Base-by-base conservation (phyloP, 208 protist species). In the Wallacemonas sp. region DNA sequence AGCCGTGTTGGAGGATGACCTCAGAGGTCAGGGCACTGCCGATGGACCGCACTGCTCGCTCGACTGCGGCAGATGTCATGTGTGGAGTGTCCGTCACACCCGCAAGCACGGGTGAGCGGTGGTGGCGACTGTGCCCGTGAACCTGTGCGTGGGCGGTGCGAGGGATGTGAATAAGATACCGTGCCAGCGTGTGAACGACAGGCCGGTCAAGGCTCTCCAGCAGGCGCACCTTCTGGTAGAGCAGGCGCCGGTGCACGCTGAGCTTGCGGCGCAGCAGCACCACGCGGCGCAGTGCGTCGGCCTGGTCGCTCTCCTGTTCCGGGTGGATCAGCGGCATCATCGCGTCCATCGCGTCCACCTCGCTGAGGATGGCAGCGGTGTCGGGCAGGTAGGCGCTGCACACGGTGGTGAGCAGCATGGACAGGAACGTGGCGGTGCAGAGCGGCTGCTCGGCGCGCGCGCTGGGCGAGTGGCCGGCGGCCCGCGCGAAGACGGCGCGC, bases 271-370 rank as follows among this genome's bases (percentile, higher is more conserved):
- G 82, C 39, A 88, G 73, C 67, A 84, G 33, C 68, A 82, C 57
- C 14, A 88, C 76, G 23, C 86, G 82, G 23, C 83, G 77, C 70
- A 89, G 70, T 2, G 76, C 71, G 55, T 92, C 86, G 12, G 78
- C 75, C 72, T 89, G 86, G 55, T 89, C 86, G 50, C 79, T 83
- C 66, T 89, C 78, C 10, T 44, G 44, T 5, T 88, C 70, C 0
- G 74, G 74, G 0, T 67, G 36, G 29, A 84, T 77, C 7, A 88
- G 65, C 8, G 77, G 82, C 50, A 92, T 52, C 77, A 92, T 85
- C 23, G 70, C 69, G 68, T 92, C 86, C 28, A 89, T 86, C 16
- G 77, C 68, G 46, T 89, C 80, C 67, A 87, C 86, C 59, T 87
- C 86, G 31, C 67, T 70, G 25, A 92, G 52, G 18, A 92, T 44